Evolutionary conservation across 345 rosid genomes (phyloP).

Genomic region (Aurinia saxatilis): DNA sequence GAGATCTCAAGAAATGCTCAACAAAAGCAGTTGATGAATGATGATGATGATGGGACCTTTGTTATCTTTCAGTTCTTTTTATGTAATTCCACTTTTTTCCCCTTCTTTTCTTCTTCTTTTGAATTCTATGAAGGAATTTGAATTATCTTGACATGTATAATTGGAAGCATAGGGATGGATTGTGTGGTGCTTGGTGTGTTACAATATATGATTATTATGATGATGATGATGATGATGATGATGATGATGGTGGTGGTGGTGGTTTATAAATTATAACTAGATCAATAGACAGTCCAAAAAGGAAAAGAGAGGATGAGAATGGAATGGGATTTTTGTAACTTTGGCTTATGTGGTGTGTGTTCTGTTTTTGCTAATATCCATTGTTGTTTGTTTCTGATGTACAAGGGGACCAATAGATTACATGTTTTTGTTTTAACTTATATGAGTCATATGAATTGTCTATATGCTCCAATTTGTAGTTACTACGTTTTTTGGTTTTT

Average conservation of each 20-base stretch:
- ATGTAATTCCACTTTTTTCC: conserved; percentile 11
- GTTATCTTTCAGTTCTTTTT: conserved; percentile 18
- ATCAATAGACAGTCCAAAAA: conserved; percentile 8
- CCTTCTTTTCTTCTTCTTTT: not conserved
- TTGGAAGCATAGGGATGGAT: conserved; percentile 1
- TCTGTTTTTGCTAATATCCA: not conserved
- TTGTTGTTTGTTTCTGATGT: conserved; percentile 18
- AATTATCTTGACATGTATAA: not conserved
- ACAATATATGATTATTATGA: not conserved
- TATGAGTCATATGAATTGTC: not conserved
- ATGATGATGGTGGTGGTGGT: not conserved
- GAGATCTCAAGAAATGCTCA: conserved; percentile 79
- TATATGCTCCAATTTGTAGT: not conserved
- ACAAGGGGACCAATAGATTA: conserved; percentile 15
- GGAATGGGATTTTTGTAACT: not conserved
- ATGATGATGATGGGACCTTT: conserved; percentile 24
- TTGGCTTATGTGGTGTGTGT: conserved; percentile 9
- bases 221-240: not conserved
- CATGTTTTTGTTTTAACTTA: not conserved
- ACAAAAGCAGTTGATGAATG: conserved; percentile 51
- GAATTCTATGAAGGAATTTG: not conserved
- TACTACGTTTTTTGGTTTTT: too few species aligned
- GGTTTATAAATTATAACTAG: not conserved
- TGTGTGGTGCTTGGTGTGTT: conserved; percentile 22
- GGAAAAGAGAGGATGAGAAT: conserved; percentile 6